These are phyloP conservation scores for Aspergillus cejpii DNA, from an alignment of 2,329 filamentous ascomycete species.

Conservation along the genomic window DNA sequence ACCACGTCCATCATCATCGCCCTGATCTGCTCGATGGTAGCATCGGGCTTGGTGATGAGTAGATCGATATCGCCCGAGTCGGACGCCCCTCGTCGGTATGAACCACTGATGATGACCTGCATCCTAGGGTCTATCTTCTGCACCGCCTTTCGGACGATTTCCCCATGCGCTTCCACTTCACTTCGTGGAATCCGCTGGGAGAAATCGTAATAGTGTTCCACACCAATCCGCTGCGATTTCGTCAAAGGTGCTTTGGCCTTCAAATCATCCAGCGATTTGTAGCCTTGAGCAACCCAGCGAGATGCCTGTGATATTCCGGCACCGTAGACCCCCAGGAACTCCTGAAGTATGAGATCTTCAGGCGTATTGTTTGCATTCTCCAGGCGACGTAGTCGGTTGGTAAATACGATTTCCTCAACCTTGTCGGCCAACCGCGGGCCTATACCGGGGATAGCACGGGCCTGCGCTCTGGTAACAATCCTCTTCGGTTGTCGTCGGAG, in stretches of 20 bases:
- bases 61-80: conserved; percentile 78
- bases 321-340: conserved; percentile 73
- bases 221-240: conserved; percentile 63
- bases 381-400: conserved; percentile 62
- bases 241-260: conserved; percentile 56
- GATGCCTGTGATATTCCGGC: conserved; percentile 64
- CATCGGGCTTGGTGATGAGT: conserved; percentile 65
- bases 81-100: conserved; percentile 71
- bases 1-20: conserved; percentile 58
- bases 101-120: conserved; percentile 70
- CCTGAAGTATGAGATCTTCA: conserved; percentile 56
- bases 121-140: conserved; percentile 55
- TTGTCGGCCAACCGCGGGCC: conserved; percentile 70
- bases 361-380: conserved; percentile 64
- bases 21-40: conserved; percentile 52
- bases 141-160: conserved; percentile 56
- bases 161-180: conserved; percentile 66
- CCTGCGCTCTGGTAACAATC: conserved; percentile 64
- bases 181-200: conserved; percentile 66
- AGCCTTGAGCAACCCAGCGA: conserved; percentile 69
- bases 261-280: conserved; percentile 68
- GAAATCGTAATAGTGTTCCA: conserved; percentile 76
- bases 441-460: conserved; percentile 59
- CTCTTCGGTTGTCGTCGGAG: conserved; percentile 59
- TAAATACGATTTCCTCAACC: conserved; percentile 81